Base-by-base conservation (phyloP, 768 basidiomycete species). In the Melanogaster broomeanus region DNA sequence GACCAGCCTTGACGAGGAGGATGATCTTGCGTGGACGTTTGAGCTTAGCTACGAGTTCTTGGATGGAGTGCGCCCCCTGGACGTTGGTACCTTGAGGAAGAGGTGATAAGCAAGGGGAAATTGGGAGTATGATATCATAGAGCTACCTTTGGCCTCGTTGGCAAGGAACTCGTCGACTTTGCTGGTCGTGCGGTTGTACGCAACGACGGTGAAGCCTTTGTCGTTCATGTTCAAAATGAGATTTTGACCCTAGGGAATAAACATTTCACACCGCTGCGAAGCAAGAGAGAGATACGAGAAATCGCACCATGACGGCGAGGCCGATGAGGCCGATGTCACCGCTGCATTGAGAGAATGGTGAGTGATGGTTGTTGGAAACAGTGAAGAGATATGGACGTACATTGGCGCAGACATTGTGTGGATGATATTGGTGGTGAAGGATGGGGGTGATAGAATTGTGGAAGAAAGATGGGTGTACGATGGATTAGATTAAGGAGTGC, bases 161-260 rank as follows among this genome's bases (percentile, higher is more conserved):
- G 81, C 87, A 55, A 99, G 84, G 83, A 99, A 99, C 67, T 81
- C 68, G 71, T 98, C 95, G 64, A 99, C 94, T 74, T 99, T 99
- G 76, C 84, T 86, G 56, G 87, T 89, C 38, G 97, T 98, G 63
- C 97, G 89, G 82, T 99, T 99, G 77, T 90, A 99, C 12, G 92
- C 93, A 60, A 93, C 88, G 63, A 99, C 97, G 58, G 77, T 93
- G 79, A 94, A 99, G 46, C 97, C 97, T 75, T 99, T 99, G 81
- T 99, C 97, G 72, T 97, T 97, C 92, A 97, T 98, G 79, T 98
- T 97, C 63, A 98, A 78, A 71, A 97, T 95, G 68, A 97, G 72
- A 72, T 96, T 97, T 84, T 96, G 94, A 66, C 93, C 94, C 93
- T 94, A 63, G 24, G 25, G 44, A 19, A 46, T 55, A 49, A 42